These are phyloP conservation scores for Rhizopogon roseolus DNA, from an alignment of 768 basidiomycete genomes.

Conservation along the genomic window DNA sequence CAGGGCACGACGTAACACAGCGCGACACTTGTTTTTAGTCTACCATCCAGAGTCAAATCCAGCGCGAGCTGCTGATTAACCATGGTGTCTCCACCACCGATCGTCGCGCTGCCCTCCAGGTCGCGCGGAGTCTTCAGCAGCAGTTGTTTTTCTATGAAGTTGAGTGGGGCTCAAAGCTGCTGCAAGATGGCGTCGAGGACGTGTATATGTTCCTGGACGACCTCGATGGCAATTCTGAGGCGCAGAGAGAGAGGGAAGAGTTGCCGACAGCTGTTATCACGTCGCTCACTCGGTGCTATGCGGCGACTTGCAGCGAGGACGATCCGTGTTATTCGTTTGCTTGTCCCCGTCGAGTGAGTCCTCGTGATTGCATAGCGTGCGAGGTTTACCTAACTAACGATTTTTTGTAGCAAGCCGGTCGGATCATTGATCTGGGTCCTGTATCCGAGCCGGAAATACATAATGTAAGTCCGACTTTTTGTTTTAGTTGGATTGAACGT, in stretches of 20 bases:
- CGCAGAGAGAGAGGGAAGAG: conserved; percentile 58
- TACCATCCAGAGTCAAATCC: conserved; percentile 83
- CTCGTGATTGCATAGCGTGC: neutral
- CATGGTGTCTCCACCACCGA: conserved; percentile 74
- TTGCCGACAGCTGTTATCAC: conserved; percentile 89
- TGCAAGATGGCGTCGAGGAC: conserved; percentile 87
- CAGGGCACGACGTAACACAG: neutral
- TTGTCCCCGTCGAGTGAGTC: conserved; percentile 67
- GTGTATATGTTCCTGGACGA: conserved; percentile 93
- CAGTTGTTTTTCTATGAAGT: conserved; percentile 97
- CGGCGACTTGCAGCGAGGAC: conserved; percentile 80
- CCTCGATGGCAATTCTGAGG: conserved; percentile 58
- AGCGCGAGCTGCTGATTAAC: conserved; percentile 73
- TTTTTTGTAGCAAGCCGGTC: conserved; percentile 17
- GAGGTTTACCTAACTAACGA: neutral
- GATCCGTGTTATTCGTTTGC: conserved; percentile 75
- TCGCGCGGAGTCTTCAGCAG: conserved; percentile 86
- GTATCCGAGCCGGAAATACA: conserved; percentile 23
- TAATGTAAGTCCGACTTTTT: conserved; percentile 17
- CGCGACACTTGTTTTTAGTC: conserved; percentile 44
- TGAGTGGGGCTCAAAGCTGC: conserved; percentile 81
- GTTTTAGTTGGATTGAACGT: conserved; percentile 9
- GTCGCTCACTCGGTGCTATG: conserved; percentile 86
- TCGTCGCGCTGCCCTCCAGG: conserved; percentile 77
- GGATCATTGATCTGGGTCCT: conserved; percentile 16